Evolutionary conservation across 1,284 basidiomycete species (phyloP).

Genomic region (Ustilago sp.): DNA sequence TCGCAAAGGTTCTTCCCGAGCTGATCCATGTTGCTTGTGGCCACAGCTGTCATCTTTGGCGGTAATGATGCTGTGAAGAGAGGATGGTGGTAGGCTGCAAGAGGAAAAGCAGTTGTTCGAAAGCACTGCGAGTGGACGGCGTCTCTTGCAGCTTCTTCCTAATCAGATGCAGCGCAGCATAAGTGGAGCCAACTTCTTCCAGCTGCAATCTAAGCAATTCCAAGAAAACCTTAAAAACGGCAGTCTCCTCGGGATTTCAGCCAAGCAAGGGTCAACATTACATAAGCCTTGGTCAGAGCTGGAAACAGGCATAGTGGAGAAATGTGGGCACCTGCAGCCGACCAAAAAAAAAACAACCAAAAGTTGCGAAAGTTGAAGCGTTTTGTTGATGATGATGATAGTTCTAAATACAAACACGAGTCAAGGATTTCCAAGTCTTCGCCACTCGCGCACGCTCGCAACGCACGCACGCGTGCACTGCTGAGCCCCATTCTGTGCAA

Average conservation of each 20-base stretch:
- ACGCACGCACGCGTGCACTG: too few species aligned
- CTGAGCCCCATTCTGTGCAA: too few species aligned
- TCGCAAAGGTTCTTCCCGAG: slow-evolving; percentile 60
- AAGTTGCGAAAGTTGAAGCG: too few species aligned
- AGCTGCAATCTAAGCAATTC: neutral
- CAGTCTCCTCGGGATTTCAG: slow-evolving; percentile 12
- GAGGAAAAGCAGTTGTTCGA: neutral
- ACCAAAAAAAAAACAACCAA: slow-evolving; percentile 7
- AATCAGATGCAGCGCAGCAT: slow-evolving; percentile 15
- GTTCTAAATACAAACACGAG: too few species aligned
- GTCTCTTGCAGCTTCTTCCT: slow-evolving; percentile 14
- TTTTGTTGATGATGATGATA: too few species aligned
- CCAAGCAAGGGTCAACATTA: slow-evolving; percentile 1
- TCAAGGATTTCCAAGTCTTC: too few species aligned
- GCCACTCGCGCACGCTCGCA: too few species aligned
- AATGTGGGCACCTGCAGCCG: neutral
- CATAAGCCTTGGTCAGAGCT: slow-evolving; percentile 40
- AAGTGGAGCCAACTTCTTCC: neutral
- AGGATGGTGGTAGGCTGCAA: neutral
- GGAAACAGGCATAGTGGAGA: slow-evolving; percentile 5
- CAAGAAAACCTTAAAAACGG: slow-evolving; percentile 22
- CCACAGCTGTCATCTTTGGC: slow-evolving; percentile 27
- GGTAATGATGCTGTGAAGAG: neutral
- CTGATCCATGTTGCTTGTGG: slow-evolving; percentile 44
- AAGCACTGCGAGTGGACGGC: neutral